These are phyloP conservation scores for Phytophthora lateralis DNA, from an alignment of 352 stramenopile genomes.

Conservation along the genomic window DNA sequence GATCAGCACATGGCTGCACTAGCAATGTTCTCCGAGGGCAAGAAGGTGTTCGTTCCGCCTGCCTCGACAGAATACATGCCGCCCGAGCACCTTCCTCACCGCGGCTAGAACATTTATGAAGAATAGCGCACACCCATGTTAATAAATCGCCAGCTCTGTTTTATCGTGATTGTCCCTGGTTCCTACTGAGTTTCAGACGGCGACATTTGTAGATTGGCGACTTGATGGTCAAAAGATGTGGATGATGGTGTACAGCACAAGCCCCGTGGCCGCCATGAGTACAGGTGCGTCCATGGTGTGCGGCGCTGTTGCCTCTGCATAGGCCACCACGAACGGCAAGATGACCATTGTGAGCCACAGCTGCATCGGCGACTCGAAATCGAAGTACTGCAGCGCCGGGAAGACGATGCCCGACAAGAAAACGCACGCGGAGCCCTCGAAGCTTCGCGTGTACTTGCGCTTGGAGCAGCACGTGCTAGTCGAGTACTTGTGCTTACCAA, in stretches of 20 bases:
- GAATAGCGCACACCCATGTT: constrained; percentile 14
- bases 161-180: constrained; percentile 24
- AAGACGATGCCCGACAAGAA: constrained; percentile 87
- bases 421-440: constrained; percentile 76
- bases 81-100: constrained; percentile 21
- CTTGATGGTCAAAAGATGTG: constrained; percentile 59
- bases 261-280: constrained; percentile 80
- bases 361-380: constrained; percentile 76
- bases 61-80: constrained; percentile 25
- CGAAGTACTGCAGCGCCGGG: constrained; percentile 77
- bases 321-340: constrained; percentile 80
- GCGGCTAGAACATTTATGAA: constrained; percentile 34
- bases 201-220: constrained; percentile 17
- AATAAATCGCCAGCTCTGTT: constrained; percentile 42
- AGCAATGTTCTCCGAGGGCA: constrained; percentile 51
- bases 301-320: constrained; percentile 82
- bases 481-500: constrained; percentile 87
- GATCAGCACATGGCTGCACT: constrained; percentile 56
- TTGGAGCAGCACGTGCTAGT: constrained; percentile 79
- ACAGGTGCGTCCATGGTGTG: constrained; percentile 90
- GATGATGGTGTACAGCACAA: constrained; percentile 84
- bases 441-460: constrained; percentile 82
- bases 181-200: constrained; percentile 13
- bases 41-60: constrained; percentile 38
- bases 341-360: constrained; percentile 83